A percentile compares a stretch with the other conserved stretches of the same genome.
phyloP scores from a whole-genome alignment of 2,329 filamentous ascomycete species.

The Claviceps humidiphila region DNA sequence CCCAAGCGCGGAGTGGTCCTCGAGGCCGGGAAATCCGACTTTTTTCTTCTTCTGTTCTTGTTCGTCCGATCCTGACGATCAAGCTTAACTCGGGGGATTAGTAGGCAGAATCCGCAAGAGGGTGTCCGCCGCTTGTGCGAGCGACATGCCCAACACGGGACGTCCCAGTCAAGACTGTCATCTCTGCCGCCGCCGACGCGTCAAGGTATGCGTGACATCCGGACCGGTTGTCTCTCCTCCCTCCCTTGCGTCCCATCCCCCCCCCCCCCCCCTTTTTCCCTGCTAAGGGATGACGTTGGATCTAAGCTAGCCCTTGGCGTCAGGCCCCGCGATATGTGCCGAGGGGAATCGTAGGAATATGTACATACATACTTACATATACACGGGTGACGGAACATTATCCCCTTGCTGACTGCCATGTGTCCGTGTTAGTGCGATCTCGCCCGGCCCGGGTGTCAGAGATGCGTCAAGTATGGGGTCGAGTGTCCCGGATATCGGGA shows the following conservation, averaged over 20 bases:
- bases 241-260: background rate
- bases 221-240: background rate
- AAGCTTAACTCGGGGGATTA: too few species aligned
- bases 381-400: too few species aligned
- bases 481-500: slow-evolving; percentile 27
- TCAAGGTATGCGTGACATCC: slow-evolving; percentile 21
- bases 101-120: too few species aligned
- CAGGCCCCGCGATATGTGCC: too few species aligned
- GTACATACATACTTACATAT: too few species aligned
- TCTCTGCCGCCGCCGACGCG: slow-evolving; percentile 25
- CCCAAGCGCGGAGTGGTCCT: background rate
- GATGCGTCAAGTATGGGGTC: slow-evolving; percentile 27
- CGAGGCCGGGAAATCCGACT: background rate
- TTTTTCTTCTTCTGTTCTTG: background rate
- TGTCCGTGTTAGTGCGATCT: slow-evolving; percentile 23
- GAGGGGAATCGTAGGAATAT: too few species aligned
- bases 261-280: background rate
- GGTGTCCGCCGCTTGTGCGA: background rate
- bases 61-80: background rate
- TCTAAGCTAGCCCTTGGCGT: too few species aligned
- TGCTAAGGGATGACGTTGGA: too few species aligned
- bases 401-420: too few species aligned
- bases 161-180: slow-evolving; percentile 28
- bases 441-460: slow-evolving; percentile 23
- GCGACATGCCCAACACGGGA: slow-evolving; percentile 27